Base-by-base conservation (phyloP, 164 flowering plant species). In the Amborella trichopoda region DNA sequence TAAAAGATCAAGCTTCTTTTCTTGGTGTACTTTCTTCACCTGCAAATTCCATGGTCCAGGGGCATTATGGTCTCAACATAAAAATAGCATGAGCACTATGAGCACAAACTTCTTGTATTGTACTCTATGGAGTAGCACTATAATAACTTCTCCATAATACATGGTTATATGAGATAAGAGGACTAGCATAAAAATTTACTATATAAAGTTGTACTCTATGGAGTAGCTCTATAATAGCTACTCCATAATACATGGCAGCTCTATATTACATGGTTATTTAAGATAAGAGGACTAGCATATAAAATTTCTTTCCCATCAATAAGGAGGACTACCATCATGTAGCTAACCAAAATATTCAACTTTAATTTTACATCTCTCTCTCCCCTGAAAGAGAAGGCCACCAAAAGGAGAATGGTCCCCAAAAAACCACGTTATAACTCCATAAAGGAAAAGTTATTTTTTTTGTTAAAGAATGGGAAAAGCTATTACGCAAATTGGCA, bases 11-110 rank as follows among this genome's bases (percentile, higher is more conserved):
- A 76, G 63, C 54, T 72, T 78, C 76, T 78, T 78, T 54, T 87
- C 96, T 37, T 76, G 72, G 47, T 78, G 83, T 40, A 77, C 52
- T 48, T 72, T 83, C 73, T 59, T 86, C 58, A 82, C 89, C 95
- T 86, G 50, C 44, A 14, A 44, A n/a, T 21, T 40, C 17, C 19
- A 40, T 12, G 1, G 19, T 13, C 19, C 19, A 13, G 10, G 23
- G 8, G 18, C 43, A 13, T 16, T 12, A 14, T 14, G 10, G 8
- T 13, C 2, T 8, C 43, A 8, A 13, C n/a, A 40, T 40, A 12
- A 12, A 40, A 40, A 14, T 40, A 8, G 19, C 10, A 40, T 14
- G 19, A 9, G 19, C 8, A 13, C n/a, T 40, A 9, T 8, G n/a
- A 9, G 8, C 19, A 21, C n/a, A 1, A 40, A 12, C 18, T 12